phyloP scores from a whole-genome alignment of 306 rosid genomes.

The Prinsepia uniflora region DNA sequence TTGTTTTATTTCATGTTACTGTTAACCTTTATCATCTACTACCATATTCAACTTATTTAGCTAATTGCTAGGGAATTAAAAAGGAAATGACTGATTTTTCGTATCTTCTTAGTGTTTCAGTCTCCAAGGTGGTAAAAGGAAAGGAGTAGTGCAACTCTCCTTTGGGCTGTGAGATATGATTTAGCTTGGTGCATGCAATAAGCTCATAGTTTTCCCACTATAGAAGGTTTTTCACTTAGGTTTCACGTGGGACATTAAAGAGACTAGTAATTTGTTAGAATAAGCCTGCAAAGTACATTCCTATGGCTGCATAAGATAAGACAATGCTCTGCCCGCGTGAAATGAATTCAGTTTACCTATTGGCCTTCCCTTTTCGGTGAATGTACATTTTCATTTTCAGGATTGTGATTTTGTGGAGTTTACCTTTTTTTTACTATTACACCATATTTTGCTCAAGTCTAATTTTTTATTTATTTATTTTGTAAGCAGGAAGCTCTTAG shows the following conservation, averaged over 20 bases:
- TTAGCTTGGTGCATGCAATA: not conserved
- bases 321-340: constrained; percentile 4
- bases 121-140: not conserved
- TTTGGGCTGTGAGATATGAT: not conserved
- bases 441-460: not conserved
- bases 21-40: not conserved
- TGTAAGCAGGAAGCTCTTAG: constrained; percentile 50
- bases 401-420: not conserved
- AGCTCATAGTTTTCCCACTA: no score
- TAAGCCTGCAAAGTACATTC: not conserved
- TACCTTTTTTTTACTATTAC: constrained; percentile 1
- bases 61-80: not conserved
- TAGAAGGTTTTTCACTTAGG: not conserved
- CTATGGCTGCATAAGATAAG: not conserved
- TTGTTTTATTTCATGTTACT: not conserved
- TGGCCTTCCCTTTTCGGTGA: constrained; percentile 17
- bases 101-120: not conserved
- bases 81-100: not conserved
- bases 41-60: not conserved
- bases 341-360: constrained; percentile 10
- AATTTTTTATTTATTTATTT: not conserved
- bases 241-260: not conserved
- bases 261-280: not conserved
- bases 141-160: not conserved
- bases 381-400: constrained; percentile 5